Base-by-base conservation (phyloP, 2,329 filamentous ascomycete genomes). In the Fusarium clavum region DNA sequence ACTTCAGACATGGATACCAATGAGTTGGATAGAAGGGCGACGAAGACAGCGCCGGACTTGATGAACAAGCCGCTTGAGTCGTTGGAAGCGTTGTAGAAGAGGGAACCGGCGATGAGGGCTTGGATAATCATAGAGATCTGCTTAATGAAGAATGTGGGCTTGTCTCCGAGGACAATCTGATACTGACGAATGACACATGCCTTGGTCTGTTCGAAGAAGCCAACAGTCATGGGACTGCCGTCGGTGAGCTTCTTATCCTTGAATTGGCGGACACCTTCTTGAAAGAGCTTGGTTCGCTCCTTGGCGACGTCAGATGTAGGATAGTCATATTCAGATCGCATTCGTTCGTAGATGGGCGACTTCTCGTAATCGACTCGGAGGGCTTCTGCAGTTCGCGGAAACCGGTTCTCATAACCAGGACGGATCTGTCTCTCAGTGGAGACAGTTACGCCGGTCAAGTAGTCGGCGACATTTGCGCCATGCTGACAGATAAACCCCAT, bases 1-100 rank as follows among this genome's bases (percentile, higher is more conserved):
- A 92, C 90, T 76, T 93, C 91, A 2, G 88, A 85, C 83, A 92
- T 88, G 24, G 88, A 84, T 3, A 91, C 75, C 10, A 92, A 78
- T 59, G 85, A 82, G 74, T 91, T 89, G 77, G 86, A 90, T 0
- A 92, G 80, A 1, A 92, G 80, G 1, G 89, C 82, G 53, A 92
- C 86, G 81, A 92, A 92, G 7, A 90, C 79, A 0, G 89, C 85
- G 55, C 90, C 91, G 0, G 85, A 84, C 71, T 91, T 91, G 71
- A 87, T 75, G 76, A 92, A 92, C 1, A 92, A 78, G 11, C 90
- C 90, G 2, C 79, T 82, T 0, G 88, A 87, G 52, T 85, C 87
- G 25, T 80, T 63, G 0, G 89, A 85, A 0, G 89, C 86, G 58
- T 89, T 84, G 78, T 92, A 92, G 78, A 92, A 92, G 6, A 92